phyloP scores from a whole-genome alignment of 1,139 yeast genomes.

The Suhomyces taliae region DNA sequence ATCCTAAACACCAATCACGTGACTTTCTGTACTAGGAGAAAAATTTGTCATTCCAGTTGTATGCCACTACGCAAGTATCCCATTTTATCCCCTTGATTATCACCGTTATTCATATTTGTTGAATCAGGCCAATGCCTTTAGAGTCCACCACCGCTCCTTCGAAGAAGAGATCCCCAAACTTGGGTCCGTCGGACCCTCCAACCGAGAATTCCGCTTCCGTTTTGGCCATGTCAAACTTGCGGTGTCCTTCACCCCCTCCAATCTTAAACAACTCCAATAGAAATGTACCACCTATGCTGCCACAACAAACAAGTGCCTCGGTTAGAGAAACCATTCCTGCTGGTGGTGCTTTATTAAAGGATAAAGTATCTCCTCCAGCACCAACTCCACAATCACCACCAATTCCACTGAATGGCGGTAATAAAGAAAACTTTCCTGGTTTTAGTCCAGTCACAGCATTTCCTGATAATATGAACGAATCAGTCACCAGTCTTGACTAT shows the following conservation, averaged over 20 bases:
- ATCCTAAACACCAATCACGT: too few species aligned
- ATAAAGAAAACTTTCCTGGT: slow-evolving; percentile 7
- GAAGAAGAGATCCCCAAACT: slow-evolving; percentile 7
- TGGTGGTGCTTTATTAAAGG: slow-evolving; percentile 50
- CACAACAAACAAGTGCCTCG: too few species aligned
- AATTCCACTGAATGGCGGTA: slow-evolving; percentile 1
- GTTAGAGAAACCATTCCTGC: slow-evolving; percentile 47
- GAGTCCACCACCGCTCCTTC: slow-evolving; percentile 6
- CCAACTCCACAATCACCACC: background rate
- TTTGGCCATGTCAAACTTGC: slow-evolving; percentile 54
- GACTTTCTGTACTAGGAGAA: too few species aligned
- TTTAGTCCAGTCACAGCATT: slow-evolving; percentile 16
- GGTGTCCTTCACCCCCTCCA: slow-evolving; percentile 73
- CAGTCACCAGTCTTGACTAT: slow-evolving; percentile 29
- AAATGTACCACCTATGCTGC: background rate
- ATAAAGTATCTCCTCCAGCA: slow-evolving; percentile 18
- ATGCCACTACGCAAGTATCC: background rate
- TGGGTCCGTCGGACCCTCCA: slow-evolving; percentile 5
- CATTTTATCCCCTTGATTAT: background rate
- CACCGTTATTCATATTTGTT: background rate
- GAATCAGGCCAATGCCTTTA: slow-evolving; percentile 1
- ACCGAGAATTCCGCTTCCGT: slow-evolving; percentile 40
- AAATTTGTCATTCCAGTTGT: background rate
- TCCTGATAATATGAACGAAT: slow-evolving; percentile 13
- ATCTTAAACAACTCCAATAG: slow-evolving; percentile 42